Evolutionary conservation across 768 basidiomycete species (phyloP), one percentile per base, ranked within the genome.

Genomic region (Suillus bovinus): DNA sequence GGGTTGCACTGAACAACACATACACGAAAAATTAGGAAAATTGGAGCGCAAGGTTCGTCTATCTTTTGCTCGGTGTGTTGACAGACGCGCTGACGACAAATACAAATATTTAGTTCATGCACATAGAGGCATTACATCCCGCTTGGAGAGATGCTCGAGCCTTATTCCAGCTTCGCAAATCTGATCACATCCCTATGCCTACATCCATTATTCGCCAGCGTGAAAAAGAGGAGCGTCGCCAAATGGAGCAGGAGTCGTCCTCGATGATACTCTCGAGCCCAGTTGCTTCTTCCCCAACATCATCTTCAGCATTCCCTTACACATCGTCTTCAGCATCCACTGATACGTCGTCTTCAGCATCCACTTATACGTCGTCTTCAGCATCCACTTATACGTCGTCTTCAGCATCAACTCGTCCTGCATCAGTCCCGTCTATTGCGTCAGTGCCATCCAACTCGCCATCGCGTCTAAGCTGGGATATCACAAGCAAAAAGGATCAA

Each of bases 141-240:
- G 50, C 50, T 31, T 52, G 29, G 29, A 52, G 50, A 52, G 50
- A 52, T 5, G 50, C 50, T 52, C 50, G 50, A 10, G 50, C 50
- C 5, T 52, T 52, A 33, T 52, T 52, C 50, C 50, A 52, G 20
- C 50, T 52, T 52, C 20, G 50, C 10, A 52, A 11, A 31, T 52
- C 50, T n/a, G 5, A 31, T 11, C 20, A 52, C 20, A 52, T 52
- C 50, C 50, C 50, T 2, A 20, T 52, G 17, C 50, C 50, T 29
- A n/a, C 3, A 17, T 52, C 50, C 29, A 31, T 52, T 20, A 5
- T 52, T 20, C 20, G 11, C 20, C 20, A 52, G 20, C 50, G 29
- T 31, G 50, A 31, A 52, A 31, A 52, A 5, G 50, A 31, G 17
- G 29, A 52, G 50, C 50, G 20, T 20, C 50, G 50, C 10, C 29